Percentiles rank a stretch among this genome's conserved stretches.
Conservation (phyloP, 2,329 filamentous ascomycete genomes). For the Teratosphaeria destructans region DNA sequence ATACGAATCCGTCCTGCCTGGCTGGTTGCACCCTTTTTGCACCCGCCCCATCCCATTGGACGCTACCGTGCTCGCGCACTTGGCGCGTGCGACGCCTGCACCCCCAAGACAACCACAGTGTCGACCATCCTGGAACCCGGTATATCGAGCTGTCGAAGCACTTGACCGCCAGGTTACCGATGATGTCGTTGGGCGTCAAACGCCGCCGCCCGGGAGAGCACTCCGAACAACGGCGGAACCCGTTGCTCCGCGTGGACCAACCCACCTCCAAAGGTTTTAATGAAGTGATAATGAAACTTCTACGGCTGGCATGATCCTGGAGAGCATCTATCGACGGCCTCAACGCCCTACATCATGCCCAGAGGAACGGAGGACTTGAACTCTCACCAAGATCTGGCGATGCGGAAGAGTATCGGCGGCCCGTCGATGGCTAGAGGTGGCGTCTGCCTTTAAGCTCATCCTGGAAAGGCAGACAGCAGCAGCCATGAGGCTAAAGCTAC, state of each 20-base stretch:
- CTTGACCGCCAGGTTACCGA: background rate
- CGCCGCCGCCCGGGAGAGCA: background rate
- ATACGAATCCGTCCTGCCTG: background rate
- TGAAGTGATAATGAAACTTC: too few relatives aligned
- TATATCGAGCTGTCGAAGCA: background rate
- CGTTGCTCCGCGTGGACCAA: background rate
- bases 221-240: background rate
- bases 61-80: background rate
- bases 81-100: background rate
- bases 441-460: background rate
- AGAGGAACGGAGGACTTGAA: background rate
- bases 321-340: background rate
- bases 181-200: background rate
- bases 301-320: background rate
- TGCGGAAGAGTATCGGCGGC: background rate
- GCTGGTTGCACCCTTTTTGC: background rate
- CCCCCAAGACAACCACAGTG: background rate
- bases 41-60: background rate
- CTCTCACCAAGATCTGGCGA: background rate
- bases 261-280: too few relatives aligned
- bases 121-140: background rate
- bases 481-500: too few relatives aligned
- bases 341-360: too few relatives aligned
- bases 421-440: background rate
- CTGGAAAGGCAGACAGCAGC: background rate